Base-by-base conservation (phyloP, 2,329 filamentous ascomycete genomes). In the Pseudogymnoascus sp. region DNA sequence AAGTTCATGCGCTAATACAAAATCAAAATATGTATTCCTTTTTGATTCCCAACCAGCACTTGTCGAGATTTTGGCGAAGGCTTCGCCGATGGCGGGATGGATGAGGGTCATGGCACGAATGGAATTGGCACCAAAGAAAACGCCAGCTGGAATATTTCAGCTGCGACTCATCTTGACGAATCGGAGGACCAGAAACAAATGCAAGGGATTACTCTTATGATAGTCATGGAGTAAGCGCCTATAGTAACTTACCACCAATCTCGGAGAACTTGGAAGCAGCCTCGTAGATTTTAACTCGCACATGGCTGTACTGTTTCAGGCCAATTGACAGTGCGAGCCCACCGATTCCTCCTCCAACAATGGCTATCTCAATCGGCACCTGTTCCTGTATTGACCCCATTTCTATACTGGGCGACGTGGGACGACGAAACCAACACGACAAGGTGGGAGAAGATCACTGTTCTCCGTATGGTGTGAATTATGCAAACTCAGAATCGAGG, bases 331-430 rank as follows among this genome's bases (percentile, higher is more conserved):
- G 61, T 7, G 64, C 63, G 10, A 69, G 47, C 2, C 69, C 68
- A 24, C 56, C 64, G 24, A 70, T 64, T n/a, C 69, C 69, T n/a
- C 68, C 69, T 7, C 69, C 69, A 33, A 69, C 59, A 5, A 70
- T 67, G 24, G 68, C 67, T 19, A 68, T 29, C 21, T 62, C 61
- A 21, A 63, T 63, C 16, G n/a, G 60, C 59, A 24, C 37, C 31
- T 26, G 38, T 50, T 50, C 44, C 10, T 50, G 44, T 29, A 50
- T 29, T 1, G 44, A 50, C 14, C 44, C 44, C 44, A 50, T 31
- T 50, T 50, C 29, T 7, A 16, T 24, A n/a, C 14, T 50, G 19
- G 19, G 19, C 19, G 19, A 19, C 19, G 19, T 19, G 19, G 19
- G 19, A 19, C 19, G 19, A 19, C 19, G 19, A 2, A 19, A 19